Conservation (phyloP, 2,329 filamentous ascomycete genomes). For the Penicillium sp. region DNA sequence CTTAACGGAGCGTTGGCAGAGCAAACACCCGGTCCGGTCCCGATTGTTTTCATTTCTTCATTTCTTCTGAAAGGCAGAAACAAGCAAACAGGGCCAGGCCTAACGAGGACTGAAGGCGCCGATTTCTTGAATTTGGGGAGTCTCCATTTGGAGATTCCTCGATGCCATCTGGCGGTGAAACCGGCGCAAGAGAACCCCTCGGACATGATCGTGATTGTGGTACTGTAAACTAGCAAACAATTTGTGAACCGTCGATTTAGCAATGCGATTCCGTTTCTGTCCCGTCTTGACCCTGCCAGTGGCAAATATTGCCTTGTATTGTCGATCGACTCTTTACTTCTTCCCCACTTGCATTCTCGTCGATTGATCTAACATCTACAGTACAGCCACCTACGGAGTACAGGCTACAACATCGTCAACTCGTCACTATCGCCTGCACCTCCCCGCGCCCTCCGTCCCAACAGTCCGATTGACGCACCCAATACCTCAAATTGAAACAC, state of each 20-base stretch:
- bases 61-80: conserved; percentile 6
- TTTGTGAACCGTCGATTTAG: conserved; percentile 2
- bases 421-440: conserved; percentile 1
- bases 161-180: conserved; percentile 33
- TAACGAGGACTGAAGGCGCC: conserved; percentile 42
- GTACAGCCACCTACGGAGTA: too few relatives aligned
- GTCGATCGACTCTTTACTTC: neutral
- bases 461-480: neutral
- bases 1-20: conserved; percentile 87
- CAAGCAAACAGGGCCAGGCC: neutral
- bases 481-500: neutral
- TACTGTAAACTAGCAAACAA: conserved; percentile 10
- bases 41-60: conserved; percentile 26
- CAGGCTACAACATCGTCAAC: neutral
- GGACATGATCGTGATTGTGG: conserved; percentile 29
- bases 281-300: neutral
- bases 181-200: conserved; percentile 45
- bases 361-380: neutral
- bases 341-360: neutral
- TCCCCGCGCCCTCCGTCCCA: neutral
- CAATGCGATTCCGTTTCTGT: neutral
- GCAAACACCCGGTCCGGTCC: conserved; percentile 36
- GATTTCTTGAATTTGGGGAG: conserved; percentile 30
- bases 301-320: neutral
- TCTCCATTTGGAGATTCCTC: conserved; percentile 6